Evolutionary conservation across 345 rosid genomes (phyloP), one percentile per base, ranked within the genome.

Genomic region (Xanthoceras sorbifolium): DNA sequence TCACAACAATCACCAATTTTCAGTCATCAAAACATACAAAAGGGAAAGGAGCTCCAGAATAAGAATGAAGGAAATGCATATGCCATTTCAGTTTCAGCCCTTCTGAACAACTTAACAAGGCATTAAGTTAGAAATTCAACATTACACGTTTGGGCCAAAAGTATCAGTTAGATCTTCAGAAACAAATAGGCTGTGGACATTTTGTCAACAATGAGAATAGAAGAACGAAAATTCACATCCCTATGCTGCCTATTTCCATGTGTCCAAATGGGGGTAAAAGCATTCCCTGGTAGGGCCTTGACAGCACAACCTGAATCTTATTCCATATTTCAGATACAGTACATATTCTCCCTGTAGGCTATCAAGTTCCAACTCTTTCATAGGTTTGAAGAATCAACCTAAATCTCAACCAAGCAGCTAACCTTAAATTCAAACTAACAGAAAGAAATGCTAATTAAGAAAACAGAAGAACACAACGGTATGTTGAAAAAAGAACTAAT

Each of bases 401-500:
- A 50, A 50, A 50, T 9, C 11, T 12, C 55, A 14, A 36, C 36
- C 20, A 72, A 6, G 66, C 14, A 46, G 23, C 63, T n/a, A 54
- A 54, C 31, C 14, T n/a, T 32, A 44, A 57, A 70, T 17, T 25
- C 11, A 71, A 7, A 36, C 2, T 5, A 11, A 36, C 14, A 22
- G n/a, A 50, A 23, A 57, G 26, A 23, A 38, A 12, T 6, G 5
- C 46, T 15, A 17, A 25, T 9, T 31, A 6, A 25, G 52, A 55
- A 14, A 23, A 55, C 3, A 25, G 23, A 55, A 14, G 15, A 55
- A 36, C 52, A 38, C 25, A 38, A 59, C 34, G 9, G 11, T 55
- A n/a, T n/a, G n/a, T n/a, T n/a, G n/a, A n/a, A n/a, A n/a, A 67
- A 62, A 42, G 46, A 28, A 61, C 65, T 18, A 61, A 61, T n/a